phyloP scores from a whole-genome alignment of 2,329 filamentous ascomycete species.

The Beauveria sp. region DNA sequence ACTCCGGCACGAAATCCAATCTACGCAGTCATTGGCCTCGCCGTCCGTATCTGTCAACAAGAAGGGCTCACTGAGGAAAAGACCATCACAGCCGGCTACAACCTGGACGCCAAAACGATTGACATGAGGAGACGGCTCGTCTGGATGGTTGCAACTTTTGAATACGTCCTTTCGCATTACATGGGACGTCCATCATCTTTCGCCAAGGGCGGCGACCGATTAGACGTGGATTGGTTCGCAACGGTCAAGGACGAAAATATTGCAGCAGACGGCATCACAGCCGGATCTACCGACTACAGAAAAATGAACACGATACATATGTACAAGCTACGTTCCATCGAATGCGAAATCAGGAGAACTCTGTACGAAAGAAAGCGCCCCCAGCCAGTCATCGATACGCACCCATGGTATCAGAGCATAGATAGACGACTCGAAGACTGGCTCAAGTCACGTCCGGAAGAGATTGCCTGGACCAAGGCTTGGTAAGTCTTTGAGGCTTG shows the following conservation, averaged over 20 bases:
- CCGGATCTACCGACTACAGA: slow-evolving; percentile 65
- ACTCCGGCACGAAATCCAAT: slow-evolving; percentile 88
- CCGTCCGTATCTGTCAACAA: slow-evolving; percentile 81
- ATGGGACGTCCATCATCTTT: slow-evolving; percentile 84
- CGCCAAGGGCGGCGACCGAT: slow-evolving; percentile 70
- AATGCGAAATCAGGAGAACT: slow-evolving; percentile 78
- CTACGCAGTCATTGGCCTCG: slow-evolving; percentile 87
- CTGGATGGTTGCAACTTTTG: slow-evolving; percentile 85
- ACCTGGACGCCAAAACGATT: slow-evolving; percentile 64
- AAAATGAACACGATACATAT: slow-evolving; percentile 91
- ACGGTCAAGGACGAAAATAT: slow-evolving; percentile 78
- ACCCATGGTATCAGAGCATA: slow-evolving; percentile 84
- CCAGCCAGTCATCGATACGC: slow-evolving; percentile 68
- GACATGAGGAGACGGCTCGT: slow-evolving; percentile 85
- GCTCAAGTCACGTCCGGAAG: slow-evolving; percentile 66
- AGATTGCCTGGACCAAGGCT: slow-evolving; percentile 63
- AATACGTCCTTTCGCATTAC: slow-evolving; percentile 78
- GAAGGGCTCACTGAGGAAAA: slow-evolving; percentile 83
- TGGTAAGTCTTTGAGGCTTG: slow-evolving; percentile 53
- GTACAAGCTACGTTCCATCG: slow-evolving; percentile 80
- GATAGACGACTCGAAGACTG: slow-evolving; percentile 71
- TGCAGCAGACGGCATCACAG: slow-evolving; percentile 64
- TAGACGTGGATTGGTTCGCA: slow-evolving; percentile 82
- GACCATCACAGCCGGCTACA: slow-evolving; percentile 62
- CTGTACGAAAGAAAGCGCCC: slow-evolving; percentile 78